These are phyloP conservation scores for Rubia yunnanensis DNA, from an alignment of 257 asterid species.

Conservation along the genomic window DNA sequence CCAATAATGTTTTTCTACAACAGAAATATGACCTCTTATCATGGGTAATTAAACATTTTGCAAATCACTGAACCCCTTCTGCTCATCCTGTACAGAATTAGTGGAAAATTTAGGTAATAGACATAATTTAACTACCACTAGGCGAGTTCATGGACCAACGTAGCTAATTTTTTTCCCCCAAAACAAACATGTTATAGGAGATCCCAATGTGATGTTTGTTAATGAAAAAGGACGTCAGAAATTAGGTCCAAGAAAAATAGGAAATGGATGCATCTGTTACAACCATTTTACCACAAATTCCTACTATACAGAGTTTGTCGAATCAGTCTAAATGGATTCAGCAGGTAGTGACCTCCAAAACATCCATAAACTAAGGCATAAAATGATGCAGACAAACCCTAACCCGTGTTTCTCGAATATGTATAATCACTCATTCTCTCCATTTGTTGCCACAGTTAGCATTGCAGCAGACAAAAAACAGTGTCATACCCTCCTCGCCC, in stretches of 20 bases:
- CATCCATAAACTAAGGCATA: background rate
- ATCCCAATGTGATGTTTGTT: background rate
- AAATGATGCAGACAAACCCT: background rate
- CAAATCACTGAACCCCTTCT: no score
- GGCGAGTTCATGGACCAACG: no score
- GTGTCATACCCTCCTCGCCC: slow-evolving; percentile 96
- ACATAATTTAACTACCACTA: no score
- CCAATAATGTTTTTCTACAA: background rate
- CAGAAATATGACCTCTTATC: background rate
- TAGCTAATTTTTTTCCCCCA: no score
- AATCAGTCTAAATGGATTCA: background rate
- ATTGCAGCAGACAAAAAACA: slow-evolving; percentile 95
- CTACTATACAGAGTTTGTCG: background rate
- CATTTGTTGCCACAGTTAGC: slow-evolving; percentile 82
- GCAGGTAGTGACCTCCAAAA: background rate
- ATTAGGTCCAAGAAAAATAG: background rate
- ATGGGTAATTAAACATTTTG: background rate
- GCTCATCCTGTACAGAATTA: no score
- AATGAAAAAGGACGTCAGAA: background rate
- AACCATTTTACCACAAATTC: background rate
- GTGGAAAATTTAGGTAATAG: no score
- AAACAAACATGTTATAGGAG: background rate
- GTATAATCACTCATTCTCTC: slow-evolving; percentile 54
- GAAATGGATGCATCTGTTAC: background rate
- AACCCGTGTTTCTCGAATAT: background rate